Evolutionary conservation across 179 eudicot species (phyloP).

Genomic region (Silene vulgaris): DNA sequence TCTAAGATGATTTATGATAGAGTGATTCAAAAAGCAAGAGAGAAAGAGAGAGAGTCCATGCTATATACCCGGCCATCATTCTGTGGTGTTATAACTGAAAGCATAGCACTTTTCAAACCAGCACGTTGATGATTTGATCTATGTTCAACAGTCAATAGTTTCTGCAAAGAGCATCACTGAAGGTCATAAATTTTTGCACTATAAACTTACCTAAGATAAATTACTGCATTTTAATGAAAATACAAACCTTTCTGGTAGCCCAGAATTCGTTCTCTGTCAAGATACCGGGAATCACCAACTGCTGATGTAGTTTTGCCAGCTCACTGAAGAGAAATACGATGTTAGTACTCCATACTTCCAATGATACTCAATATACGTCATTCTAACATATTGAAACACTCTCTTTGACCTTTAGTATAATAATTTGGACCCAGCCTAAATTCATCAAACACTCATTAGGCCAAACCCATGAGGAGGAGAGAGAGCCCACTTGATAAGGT

Average conservation of each 20-base stretch:
- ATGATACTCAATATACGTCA: not conserved
- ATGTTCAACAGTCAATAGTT: slow-evolving; percentile 58
- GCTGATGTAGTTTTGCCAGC: slow-evolving; percentile 80
- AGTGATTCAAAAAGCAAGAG: not conserved
- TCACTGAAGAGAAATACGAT: slow-evolving; percentile 48
- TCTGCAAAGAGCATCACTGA: slow-evolving; percentile 46
- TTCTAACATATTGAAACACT: not conserved
- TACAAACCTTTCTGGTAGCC: slow-evolving; percentile 88
- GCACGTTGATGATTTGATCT: slow-evolving; percentile 53
- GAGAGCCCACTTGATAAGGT: too few species aligned
- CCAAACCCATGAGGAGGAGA: too few species aligned
- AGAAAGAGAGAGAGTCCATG: slow-evolving; percentile 17
- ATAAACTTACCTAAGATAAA: not conserved
- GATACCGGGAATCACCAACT: slow-evolving; percentile 63
- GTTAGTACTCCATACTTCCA: slow-evolving; percentile 1
- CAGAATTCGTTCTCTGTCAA: slow-evolving; percentile 91
- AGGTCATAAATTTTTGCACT: not conserved
- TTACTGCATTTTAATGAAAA: not conserved
- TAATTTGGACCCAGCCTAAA: too few species aligned
- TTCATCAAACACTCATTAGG: too few species aligned
- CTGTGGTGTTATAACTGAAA: slow-evolving; percentile 67
- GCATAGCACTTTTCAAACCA: slow-evolving; percentile 90
- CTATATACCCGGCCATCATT: slow-evolving; percentile 85
- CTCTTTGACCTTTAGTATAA: not conserved
- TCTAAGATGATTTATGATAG: not conserved